Evolutionary conservation across 1,284 basidiomycete species (phyloP).

Genomic region (Gymnopus androsaceus): DNA sequence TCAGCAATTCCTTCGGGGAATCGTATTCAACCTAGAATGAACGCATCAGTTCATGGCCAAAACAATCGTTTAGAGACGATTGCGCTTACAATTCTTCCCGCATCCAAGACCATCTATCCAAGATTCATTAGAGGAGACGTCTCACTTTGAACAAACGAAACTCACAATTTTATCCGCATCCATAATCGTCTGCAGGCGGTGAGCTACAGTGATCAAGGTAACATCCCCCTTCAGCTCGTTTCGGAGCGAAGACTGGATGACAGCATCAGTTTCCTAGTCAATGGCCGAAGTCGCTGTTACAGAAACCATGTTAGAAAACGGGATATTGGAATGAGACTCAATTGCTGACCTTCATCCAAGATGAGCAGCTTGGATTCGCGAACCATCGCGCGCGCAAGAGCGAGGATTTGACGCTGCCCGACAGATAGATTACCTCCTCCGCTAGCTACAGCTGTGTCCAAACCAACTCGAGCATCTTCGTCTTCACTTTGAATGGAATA

Average conservation of each 20-base stretch:
- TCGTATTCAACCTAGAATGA: conserved; percentile 40
- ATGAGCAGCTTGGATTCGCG: conserved; percentile 43
- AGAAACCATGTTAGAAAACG: not conserved
- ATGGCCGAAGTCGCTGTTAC: conserved; percentile 26
- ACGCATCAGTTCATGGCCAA: not conserved
- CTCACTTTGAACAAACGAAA: not conserved
- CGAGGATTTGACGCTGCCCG: conserved; percentile 56
- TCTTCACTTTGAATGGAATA: conserved; percentile 37
- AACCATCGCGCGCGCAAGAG: conserved; percentile 42
- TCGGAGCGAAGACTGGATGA: conserved; percentile 13
- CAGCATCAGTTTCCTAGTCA: conserved; percentile 10
- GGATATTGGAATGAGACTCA: not conserved
- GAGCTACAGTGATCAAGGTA: conserved; percentile 14
- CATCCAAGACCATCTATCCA: conserved; percentile 16
- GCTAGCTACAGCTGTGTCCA: conserved; percentile 40
- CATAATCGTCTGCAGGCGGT: conserved; percentile 16
- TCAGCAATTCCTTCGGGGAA: conserved; percentile 51
- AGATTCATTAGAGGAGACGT: not conserved
- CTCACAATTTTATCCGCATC: conserved; percentile 17
- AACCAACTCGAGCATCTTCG: conserved; percentile 37
- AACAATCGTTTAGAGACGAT: not conserved
- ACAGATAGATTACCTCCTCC: conserved; percentile 57
- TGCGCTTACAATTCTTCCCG: conserved; percentile 14
- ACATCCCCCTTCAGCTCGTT: conserved; percentile 12
- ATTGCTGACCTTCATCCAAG: conserved; percentile 35